Evolutionary conservation across 192 early-diverging fungal species (phyloP), one percentile per base, ranked within the genome.

Genomic region (Backusella mclennaniae): DNA sequence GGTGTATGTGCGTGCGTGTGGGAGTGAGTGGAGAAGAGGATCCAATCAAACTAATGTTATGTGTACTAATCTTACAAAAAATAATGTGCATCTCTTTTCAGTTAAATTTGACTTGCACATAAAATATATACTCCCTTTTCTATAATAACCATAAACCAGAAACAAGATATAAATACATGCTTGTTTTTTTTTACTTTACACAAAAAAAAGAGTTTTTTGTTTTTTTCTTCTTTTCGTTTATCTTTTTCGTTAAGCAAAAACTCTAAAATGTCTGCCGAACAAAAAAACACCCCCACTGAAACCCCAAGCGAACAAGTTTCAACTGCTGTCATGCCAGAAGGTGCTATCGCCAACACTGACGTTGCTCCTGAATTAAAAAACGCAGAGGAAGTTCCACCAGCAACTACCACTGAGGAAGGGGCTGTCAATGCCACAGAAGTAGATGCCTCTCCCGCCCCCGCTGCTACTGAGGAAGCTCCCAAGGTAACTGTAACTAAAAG

Each of bases 351-450:
- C 7, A 29, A 12, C 56, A 63, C 56, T 63, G 56, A 63, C 23
- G 12, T 63, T 26, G 56, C 56, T 63, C 56, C 56, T 63, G 56
- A 63, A 63, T 63, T 63, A 63, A 63, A 26, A 66, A 29, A 76
- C 12, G 56, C 56, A 63, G 79, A 12, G 33, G 79, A 23, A 73
- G 66, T 15, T 73, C 68, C 56, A 63, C 56, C 19, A 66, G 76
- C 1, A 35, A 35, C 31, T 19, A 31, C 49, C 14, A 35, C 63
- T 33, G 66, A 66, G 19, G 63, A 39, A 80, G 79, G 49, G 76
- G 73, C 26, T 81, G 71, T 52, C 68, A 63, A 63, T 63, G 56
- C 56, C 23, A 63, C 56, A 63, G 56, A 63, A 63, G 56, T 63
- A 4, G 26, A 23, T 63, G 21, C 56, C 26, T 29, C 56, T 29